phyloP scores from a whole-genome alignment of 805 yeast genomes.

The Tetrapisispora taiwanensis region DNA sequence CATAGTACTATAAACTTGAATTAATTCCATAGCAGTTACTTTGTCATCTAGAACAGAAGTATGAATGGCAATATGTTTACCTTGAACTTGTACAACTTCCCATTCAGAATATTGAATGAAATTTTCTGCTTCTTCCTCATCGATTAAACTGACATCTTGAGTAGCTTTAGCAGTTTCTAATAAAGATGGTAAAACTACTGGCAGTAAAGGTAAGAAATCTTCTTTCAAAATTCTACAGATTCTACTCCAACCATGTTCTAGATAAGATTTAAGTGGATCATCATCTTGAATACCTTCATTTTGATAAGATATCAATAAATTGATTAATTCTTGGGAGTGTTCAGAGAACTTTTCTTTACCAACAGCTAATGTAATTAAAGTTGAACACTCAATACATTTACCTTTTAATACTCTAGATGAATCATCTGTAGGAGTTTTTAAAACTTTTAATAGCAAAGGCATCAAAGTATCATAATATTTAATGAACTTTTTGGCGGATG shows the following conservation, averaged over 20 bases:
- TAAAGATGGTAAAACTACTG: slow-evolving; percentile 82
- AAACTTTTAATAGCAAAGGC: slow-evolving; percentile 74
- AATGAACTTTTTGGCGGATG: slow-evolving; percentile 77
- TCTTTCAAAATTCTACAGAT: slow-evolving; percentile 76
- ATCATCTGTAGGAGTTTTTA: slow-evolving; percentile 40
- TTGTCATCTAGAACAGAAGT: slow-evolving; percentile 92
- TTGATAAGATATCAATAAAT: slow-evolving; percentile 65
- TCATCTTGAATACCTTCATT: slow-evolving; percentile 48
- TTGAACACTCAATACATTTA: slow-evolving; percentile 91
- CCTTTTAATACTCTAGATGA: slow-evolving; percentile 67
- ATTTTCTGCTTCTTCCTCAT: slow-evolving; percentile 80
- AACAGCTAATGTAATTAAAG: slow-evolving; percentile 88
- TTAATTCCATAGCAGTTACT: slow-evolving; percentile 80
- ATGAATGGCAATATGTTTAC: slow-evolving; percentile 89
- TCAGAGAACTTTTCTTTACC: slow-evolving; percentile 81
- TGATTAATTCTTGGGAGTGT: slow-evolving; percentile 63
- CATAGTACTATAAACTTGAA: slow-evolving; percentile 75
- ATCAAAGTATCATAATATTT: slow-evolving; percentile 91
- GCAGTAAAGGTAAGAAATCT: slow-evolving; percentile 76
- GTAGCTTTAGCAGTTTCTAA: slow-evolving; percentile 77
- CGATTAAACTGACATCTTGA: slow-evolving; percentile 81
- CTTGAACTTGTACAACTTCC: slow-evolving; percentile 86
- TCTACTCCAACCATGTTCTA: slow-evolving; percentile 95
- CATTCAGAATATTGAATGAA: slow-evolving; percentile 80
- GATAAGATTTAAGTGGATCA: slow-evolving; percentile 77